Conservation (phyloP, 2,329 filamentous ascomycete genomes). For the Penicillium glabrum region DNA sequence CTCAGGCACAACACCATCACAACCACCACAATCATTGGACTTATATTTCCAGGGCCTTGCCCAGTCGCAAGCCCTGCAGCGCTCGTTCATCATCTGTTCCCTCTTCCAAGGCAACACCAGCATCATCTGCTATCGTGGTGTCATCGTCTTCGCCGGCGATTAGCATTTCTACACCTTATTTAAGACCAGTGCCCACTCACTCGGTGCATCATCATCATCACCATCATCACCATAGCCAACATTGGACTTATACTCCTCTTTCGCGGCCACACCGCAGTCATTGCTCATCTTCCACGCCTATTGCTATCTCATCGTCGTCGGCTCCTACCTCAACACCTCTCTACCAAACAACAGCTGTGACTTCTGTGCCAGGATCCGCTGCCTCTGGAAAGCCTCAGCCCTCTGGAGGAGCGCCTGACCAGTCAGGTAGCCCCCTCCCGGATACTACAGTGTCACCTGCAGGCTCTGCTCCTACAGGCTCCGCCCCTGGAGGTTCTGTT, state of each 20-base stretch:
- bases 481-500: background rate
- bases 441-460: background rate
- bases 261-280: background rate
- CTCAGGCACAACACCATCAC: background rate
- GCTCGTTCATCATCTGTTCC: background rate
- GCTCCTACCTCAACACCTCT: background rate
- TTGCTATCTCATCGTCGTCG: background rate
- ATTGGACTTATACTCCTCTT: background rate
- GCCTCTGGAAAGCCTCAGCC: background rate
- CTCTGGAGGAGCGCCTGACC: background rate
- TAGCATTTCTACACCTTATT: background rate
- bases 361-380: background rate
- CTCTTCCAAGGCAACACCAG: background rate
- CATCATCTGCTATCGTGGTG: background rate
- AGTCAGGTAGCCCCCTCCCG: background rate
- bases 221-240: background rate
- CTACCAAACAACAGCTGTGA: background rate
- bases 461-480: background rate
- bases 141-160: background rate
- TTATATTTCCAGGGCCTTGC: background rate
- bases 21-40: conserved; percentile 6
- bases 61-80: conserved; percentile 6
- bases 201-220: background rate
- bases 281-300: background rate
- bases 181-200: background rate